Evolutionary conservation across 352 stramenopile species (phyloP), one percentile per base, ranked within the genome.

Genomic region (Phytopythium mirpurense): DNA sequence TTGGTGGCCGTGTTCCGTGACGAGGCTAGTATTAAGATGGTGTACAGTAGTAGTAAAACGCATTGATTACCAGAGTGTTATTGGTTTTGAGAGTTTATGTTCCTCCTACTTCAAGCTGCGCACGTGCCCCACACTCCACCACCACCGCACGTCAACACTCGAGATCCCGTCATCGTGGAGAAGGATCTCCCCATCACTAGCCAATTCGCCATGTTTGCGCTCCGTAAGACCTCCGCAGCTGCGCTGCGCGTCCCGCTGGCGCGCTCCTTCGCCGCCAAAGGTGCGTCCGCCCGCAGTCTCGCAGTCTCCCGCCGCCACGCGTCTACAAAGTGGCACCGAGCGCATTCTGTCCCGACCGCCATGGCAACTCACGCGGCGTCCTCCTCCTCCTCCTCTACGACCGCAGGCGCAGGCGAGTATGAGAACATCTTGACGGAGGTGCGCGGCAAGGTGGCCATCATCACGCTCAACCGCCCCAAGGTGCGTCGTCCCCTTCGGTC

Each of bases 381-480:
- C 18, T 21, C 21, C 12, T 38, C 34, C 15, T 38, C 34, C n/a
- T 7, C n/a, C 4, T 19, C 40, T 3, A 27, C 32, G 29, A n/a
- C 8, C 6, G 19, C 5, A 5, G 29, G 5, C 29, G 9, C 63
- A 88, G 78, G 65, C 57, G 73, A 81, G 46, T 95, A 94, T 54
- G 87, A 97, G 60, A 86, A 90, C 65, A 96, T 97, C 52, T 62
- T 72, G 31, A 89, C 85, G 3, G 85, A 96, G 65, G 83, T 93
- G 59, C 76, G 83, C 45, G 83, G 79, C 62, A 94, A 90, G 54
- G 93, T 98, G 24, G 96, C 83, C 44, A 78, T 98, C 54, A 97
- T 99, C 56, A 97, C 86, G 29, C 68, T 99, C 53, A 91, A 99
- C 79, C 91, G 95, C 44, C 96, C 96, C 51, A 98, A 98, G 68